Evolutionary conservation across 306 rosid species (phyloP).

Genomic region (Prunus armeniaca): DNA sequence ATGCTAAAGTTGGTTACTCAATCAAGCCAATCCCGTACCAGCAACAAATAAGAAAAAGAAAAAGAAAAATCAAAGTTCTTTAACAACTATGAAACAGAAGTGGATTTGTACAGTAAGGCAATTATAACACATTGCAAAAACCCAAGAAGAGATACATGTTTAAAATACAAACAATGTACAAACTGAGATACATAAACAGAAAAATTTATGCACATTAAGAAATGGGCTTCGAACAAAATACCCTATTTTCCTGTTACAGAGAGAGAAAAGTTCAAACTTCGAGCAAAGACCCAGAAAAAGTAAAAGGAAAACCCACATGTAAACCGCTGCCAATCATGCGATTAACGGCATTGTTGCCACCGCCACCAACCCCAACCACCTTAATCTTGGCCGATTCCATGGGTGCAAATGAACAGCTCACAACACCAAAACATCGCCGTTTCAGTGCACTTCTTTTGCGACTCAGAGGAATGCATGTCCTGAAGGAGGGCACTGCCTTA

Average conservation of each 20-base stretch:
- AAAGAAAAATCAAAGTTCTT: background rate
- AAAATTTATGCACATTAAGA: slow-evolving; percentile 1
- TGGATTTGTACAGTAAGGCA: background rate
- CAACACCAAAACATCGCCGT: slow-evolving; percentile 30
- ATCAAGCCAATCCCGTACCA: background rate
- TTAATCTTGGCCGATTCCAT: slow-evolving; percentile 81
- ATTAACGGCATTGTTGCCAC: slow-evolving; percentile 93
- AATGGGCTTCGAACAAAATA: slow-evolving; percentile 8
- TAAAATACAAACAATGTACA: background rate
- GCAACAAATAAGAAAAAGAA: background rate
- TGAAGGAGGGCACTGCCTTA: slow-evolving; percentile 27
- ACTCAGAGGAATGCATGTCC: slow-evolving; percentile 24
- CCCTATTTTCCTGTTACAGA: background rate
- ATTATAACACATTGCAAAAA: background rate
- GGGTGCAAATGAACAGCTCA: slow-evolving; percentile 53
- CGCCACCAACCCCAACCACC: slow-evolving; percentile 94
- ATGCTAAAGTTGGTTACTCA: background rate
- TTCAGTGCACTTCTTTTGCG: slow-evolving; percentile 21
- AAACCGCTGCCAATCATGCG: slow-evolving; percentile 96
- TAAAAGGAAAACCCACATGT: slow-evolving; percentile 44
- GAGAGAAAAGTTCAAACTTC: background rate
- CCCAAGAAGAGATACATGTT: background rate
- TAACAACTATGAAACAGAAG: background rate
- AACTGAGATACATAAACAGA: background rate
- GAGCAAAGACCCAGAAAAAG: background rate